Percentiles rank a stretch among this genome's conserved stretches.
Evolutionary conservation across 352 stramenopile genomes (phyloP).

Genomic region (Pythium biforme): DNA sequence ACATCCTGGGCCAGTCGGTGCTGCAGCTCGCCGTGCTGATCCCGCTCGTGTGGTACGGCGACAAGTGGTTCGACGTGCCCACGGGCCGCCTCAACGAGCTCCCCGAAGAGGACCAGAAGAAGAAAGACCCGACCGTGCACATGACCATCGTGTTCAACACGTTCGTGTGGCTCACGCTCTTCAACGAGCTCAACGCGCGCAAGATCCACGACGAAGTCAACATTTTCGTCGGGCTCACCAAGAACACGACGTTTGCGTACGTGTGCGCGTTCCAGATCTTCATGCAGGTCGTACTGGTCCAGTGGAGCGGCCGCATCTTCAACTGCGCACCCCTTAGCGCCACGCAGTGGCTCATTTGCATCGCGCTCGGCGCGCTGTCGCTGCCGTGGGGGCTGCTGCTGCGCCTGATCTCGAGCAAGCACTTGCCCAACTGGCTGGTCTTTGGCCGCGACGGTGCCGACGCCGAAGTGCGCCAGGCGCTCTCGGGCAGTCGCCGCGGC

Average conservation of each 20-base stretch:
- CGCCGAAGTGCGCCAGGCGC: slow-evolving; percentile 30
- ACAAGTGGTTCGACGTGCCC: slow-evolving; percentile 44
- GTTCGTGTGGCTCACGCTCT: slow-evolving; percentile 97
- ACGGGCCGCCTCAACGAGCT: slow-evolving; percentile 45
- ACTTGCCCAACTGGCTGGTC: slow-evolving; percentile 43
- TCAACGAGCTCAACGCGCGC: slow-evolving; percentile 80
- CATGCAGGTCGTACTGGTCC: slow-evolving; percentile 94
- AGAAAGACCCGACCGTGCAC: slow-evolving; percentile 78
- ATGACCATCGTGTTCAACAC: slow-evolving; percentile 98
- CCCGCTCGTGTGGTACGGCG: slow-evolving; percentile 46
- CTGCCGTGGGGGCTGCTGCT: slow-evolving; percentile 55
- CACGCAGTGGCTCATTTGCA: slow-evolving; percentile 50
- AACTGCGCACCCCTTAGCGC: slow-evolving; percentile 47
- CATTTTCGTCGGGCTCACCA: slow-evolving; percentile 88
- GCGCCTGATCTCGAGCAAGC: slow-evolving; percentile 49
- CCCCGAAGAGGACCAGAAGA: slow-evolving; percentile 17
- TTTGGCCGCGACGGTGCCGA: slow-evolving; percentile 51
- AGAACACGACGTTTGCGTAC: slow-evolving; percentile 92
- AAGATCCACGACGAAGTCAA: slow-evolving; percentile 91
- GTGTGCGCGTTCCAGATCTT: slow-evolving; percentile 90
- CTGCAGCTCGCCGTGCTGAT: slow-evolving; percentile 92
- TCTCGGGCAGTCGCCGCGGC: slow-evolving; percentile 27
- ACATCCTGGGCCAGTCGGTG: slow-evolving; percentile 91
- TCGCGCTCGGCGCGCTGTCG: slow-evolving; percentile 40
- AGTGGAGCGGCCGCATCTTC: slow-evolving; percentile 86